Evolutionary conservation across 2,329 filamentous ascomycete genomes (phyloP).

Genomic region (Phialophora chinensis): DNA sequence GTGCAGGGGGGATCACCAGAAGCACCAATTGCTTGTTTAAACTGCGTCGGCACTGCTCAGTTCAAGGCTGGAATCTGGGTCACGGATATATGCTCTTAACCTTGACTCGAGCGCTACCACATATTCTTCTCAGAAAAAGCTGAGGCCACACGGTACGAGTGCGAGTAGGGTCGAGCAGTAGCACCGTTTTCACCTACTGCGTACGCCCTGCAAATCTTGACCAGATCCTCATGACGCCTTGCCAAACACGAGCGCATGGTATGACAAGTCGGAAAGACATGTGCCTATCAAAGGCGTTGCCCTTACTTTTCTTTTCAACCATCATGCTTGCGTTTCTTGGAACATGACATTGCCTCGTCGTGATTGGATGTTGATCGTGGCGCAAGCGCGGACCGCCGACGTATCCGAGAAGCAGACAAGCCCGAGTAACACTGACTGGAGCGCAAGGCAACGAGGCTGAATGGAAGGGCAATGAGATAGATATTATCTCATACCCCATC

Average conservation of each 20-base stretch:
- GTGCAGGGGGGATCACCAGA: too few species aligned
- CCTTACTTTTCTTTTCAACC: background rate
- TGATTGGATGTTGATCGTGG: constrained; percentile 27
- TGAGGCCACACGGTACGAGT: background rate
- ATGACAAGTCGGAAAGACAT: background rate
- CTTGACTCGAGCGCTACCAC: background rate
- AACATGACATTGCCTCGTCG: constrained; percentile 1
- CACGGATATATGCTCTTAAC: background rate
- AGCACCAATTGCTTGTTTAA: too few species aligned
- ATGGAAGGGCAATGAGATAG: background rate
- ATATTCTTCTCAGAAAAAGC: background rate
- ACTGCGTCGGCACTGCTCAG: background rate
- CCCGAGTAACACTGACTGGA: constrained; percentile 3
- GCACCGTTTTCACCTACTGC: background rate
- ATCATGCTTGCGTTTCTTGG: background rate
- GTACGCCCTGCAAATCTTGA: background rate
- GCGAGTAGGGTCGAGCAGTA: background rate
- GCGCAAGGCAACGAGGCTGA: constrained; percentile 10
- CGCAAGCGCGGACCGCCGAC: constrained; percentile 19
- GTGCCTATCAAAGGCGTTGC: constrained; percentile 7
- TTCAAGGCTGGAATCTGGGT: background rate
- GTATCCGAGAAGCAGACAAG: constrained; percentile 3
- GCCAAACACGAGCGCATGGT: background rate
- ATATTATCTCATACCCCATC: background rate
- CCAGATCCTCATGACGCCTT: background rate